These are phyloP conservation scores for Chalaropsis ovoidea DNA, from an alignment of 2,329 filamentous ascomycete genomes.

Conservation along the genomic window DNA sequence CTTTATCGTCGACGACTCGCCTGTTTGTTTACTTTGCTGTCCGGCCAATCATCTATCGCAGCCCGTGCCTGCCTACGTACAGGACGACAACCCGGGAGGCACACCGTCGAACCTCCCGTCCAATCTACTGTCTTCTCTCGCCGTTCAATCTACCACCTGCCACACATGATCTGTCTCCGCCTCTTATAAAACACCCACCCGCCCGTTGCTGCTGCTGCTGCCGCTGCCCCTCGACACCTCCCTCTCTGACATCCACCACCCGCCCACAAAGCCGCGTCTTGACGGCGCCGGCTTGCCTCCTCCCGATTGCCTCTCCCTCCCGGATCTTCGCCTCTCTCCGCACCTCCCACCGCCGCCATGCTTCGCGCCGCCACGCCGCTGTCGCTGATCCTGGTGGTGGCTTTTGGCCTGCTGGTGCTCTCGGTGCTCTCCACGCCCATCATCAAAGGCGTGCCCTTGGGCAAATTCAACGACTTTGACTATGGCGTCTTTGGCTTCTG, in stretches of 20 bases:
- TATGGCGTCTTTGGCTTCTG: conserved; percentile 95
- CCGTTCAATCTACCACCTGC: neutral
- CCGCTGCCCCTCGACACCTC: neutral
- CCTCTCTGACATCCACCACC: neutral
- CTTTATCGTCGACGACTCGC: too few species aligned
- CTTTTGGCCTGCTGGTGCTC: conserved; percentile 75
- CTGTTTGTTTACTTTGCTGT: too few species aligned
- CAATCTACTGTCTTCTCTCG: neutral
- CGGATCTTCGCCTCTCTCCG: conserved; percentile 27
- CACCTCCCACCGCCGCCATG: conserved; percentile 46
- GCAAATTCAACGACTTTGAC: conserved; percentile 61
- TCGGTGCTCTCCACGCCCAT: conserved; percentile 87
- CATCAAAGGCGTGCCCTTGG: conserved; percentile 73
- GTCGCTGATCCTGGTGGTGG: conserved; percentile 70
- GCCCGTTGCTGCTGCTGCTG: neutral
- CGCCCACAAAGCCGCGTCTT: conserved; percentile 35
- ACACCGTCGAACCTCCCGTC: too few species aligned
- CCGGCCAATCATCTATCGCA: too few species aligned
- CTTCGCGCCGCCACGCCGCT: conserved; percentile 87
- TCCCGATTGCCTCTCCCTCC: conserved; percentile 1
- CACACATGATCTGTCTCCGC: neutral
- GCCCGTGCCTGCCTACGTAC: too few species aligned
- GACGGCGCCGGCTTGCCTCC: conserved; percentile 35
- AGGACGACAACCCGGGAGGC: too few species aligned
- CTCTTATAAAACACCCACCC: neutral